Conservation (phyloP, 1,139 yeast species). For the Hyphopichia fennica region DNA sequence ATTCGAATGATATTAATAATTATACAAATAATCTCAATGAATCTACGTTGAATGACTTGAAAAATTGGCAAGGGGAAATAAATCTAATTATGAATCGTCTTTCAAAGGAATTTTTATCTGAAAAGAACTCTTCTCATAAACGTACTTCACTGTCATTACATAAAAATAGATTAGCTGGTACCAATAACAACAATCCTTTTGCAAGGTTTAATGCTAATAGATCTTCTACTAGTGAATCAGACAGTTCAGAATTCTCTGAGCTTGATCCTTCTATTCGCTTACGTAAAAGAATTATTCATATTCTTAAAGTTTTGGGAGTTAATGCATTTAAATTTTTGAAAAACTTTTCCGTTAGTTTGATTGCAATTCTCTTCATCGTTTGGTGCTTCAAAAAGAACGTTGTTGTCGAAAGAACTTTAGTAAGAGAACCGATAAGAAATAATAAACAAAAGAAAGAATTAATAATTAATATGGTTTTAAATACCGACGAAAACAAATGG, state of each 20-base stretch:
- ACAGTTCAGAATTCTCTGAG: constrained; percentile 12
- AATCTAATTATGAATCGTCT: constrained; percentile 41
- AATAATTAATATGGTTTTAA: constrained; percentile 45
- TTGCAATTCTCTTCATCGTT: constrained; percentile 40
- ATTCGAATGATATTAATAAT: background rate
- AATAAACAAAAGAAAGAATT: constrained; percentile 35
- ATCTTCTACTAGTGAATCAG: constrained; percentile 8
- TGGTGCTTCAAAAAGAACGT: constrained; percentile 49
- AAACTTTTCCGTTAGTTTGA: constrained; percentile 37
- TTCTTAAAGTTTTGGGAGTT: constrained; percentile 29
- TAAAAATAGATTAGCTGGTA: background rate
- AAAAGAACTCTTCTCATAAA: constrained; percentile 6
- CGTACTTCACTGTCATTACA: background rate
- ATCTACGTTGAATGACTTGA: constrained; percentile 34
- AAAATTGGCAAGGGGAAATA: constrained; percentile 48
- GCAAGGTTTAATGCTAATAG: constrained; percentile 2
- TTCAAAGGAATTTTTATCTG: constrained; percentile 34
- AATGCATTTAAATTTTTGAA: constrained; percentile 30
- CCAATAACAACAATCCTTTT: background rate
- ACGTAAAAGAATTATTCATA: constrained; percentile 21
- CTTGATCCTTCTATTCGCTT: constrained; percentile 25
- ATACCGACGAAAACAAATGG: constrained; percentile 49
- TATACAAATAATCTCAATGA: constrained; percentile 4
- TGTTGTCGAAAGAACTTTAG: constrained; percentile 39
- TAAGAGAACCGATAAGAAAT: constrained; percentile 27